Base-by-base conservation (phyloP, 345 rosid species). In the Gossypium rotundifolium region DNA sequence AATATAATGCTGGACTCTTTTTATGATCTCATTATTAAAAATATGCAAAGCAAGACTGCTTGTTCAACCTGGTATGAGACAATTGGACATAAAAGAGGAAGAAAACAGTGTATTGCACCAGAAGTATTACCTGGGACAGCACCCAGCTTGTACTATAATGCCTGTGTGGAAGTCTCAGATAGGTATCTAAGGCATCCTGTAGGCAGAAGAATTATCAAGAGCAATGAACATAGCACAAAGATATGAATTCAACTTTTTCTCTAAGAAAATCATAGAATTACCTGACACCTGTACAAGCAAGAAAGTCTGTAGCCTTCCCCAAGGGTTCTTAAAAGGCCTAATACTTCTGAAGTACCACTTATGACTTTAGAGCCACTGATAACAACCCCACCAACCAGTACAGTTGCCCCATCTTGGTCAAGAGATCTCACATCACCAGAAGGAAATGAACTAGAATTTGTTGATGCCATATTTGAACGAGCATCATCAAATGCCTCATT, bases 81-180 rank as follows among this genome's bases (percentile, higher is more conserved):
- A 65, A 45, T 48, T 11, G 8, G 23, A 63, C 49, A 58, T 57
- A 29, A 7, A 4, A 58, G 44, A 25, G 57, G 11, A 17, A 20
- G 69, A 22, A 27, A 16, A 74, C 14, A 51, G 16, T 33, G 22
- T 52, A 17, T 48, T 54, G 61, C 73, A 45, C 33, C 64, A 23
- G 7, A 14, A 70, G 69, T 25, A 22, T 74, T 83, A 95, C 99
- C 98, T 91, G 98, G 71, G 92, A 88, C 83, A 95, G 94, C 79
- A 95, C 97, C 99, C 99, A 95, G 67, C 94, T 90, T 45, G 99
- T 93, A 75, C 84, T 91, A 83, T 93, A 91, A 83, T 95, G 98
- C 85, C 83, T 91, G 78, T 81, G 87, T 16, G 98, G 97, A 71
- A 93, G 92, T 80, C 88, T 91, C 79, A 79, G 79, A 83, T 85